Evolutionary conservation across 495 filamentous ascomycete genomes (phyloP), one percentile per base, ranked within the genome.

Genomic region (Penicillium pulvis): DNA sequence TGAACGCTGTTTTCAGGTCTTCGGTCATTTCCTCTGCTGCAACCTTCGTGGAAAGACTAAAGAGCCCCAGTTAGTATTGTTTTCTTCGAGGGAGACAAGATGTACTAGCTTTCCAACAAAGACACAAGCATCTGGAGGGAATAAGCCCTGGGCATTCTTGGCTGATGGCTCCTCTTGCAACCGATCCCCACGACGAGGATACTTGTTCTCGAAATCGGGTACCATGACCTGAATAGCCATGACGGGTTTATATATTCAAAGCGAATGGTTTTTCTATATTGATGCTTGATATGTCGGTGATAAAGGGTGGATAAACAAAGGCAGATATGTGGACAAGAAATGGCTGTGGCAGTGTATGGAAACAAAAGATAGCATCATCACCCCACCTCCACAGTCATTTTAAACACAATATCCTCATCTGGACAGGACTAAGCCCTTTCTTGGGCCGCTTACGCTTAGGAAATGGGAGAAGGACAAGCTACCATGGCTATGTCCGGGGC

Each of bases 71-170:
- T 36, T 11, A 36, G 33, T 9, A 12, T 4, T 12, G 12, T 36
- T 4, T 12, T 12, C 10, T 3, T 12, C 33, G 9, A 12, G 33
- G 2, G 33, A 14, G 3, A 14, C 0, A 9, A 1, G 23, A 24
- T 14, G 9, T 8, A 66, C 63, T 51, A 56, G 64, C 66, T 69
- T 69, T 45, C 66, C 66, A 55, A 66, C 60, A 52, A 69, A 66
- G 41, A 69, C 56, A 46, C 66, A 69, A 14, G 66, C 66, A 51
- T 57, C 60, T 1, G 66, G 66, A 46, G 63, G 50, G 31, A 66
- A 69, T 14, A 69, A 36, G n/a, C 66, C 63, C 53, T 69, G 66
- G 0, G 66, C 66, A 51, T 69, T 69, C 30, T 64, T 64, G 11
- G 54, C 56, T 12, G 60, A 61, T 17, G 66, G 66, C 43, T 55